Evolutionary conservation across 257 asterid species (phyloP), one percentile per base, ranked within the genome.

Genomic region (Leonotis leonurus): DNA sequence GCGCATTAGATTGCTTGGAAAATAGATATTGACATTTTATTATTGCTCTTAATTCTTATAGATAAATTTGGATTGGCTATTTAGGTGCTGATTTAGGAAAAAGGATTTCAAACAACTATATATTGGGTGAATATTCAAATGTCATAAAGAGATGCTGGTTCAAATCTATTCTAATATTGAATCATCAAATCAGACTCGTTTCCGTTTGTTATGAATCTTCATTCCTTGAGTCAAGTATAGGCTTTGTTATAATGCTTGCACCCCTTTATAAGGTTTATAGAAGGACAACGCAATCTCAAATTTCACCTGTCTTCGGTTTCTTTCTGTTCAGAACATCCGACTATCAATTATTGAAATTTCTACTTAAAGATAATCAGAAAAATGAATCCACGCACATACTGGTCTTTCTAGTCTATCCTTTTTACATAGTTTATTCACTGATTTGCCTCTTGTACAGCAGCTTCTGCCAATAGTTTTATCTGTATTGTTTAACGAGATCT

Each of bases 391-490:
- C 30, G 6, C 9, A 30, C 13, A 36, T 58, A 21, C 25, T 39
- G 60, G 20, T 37, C 40, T 32, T 27, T 36, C 36, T 21, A 20
- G 27, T 33, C 21, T n/a, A 20, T 22, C 20, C 32, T 14, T 66
- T 32, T n/a, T 14, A 12, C 16, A n/a, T n/a, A n/a, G n/a, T 22
- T 16, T 12, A 27, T 27, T 27, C 6, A 27, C 6, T 27, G 6
- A 3, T 27, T 6, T 3, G 33, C 33, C 1, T 27, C 33, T 27
- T 27, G 33, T 29, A n/a, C 3, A 14, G 8, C 56, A 56, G 26
- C 24, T 43, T 24, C n/a, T 67, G 50, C 25, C 37, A 10, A 49
- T 68, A 11, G 39, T 8, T 68, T 30, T 56, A 69, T 52, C 55
- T 37, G 52, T 41, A 32, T 52, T 33, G 3, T 16, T 56, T 10